Conservation (phyloP, 169 alveolate species). For the Plasmodium gaboni region DNA sequence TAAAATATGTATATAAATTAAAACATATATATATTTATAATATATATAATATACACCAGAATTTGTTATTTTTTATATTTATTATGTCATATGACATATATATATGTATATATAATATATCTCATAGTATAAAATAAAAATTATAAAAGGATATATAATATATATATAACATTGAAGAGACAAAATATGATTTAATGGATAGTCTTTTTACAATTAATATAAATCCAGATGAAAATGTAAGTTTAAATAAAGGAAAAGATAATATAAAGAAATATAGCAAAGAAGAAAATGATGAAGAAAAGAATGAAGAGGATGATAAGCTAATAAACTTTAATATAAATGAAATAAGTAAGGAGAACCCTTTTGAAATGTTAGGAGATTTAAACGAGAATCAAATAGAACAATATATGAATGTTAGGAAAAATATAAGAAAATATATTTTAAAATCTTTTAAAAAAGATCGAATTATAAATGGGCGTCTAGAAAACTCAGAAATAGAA, state of each 20-base stretch:
- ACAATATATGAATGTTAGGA: conserved; percentile 52
- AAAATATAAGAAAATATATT: conserved; percentile 34
- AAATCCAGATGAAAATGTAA: conserved; percentile 70
- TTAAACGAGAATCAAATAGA: conserved; percentile 29
- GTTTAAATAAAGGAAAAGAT: conserved; percentile 22
- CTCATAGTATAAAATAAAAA: too few species aligned
- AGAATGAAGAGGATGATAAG: neutral
- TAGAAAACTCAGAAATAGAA: conserved; percentile 6
- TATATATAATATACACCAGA: too few species aligned
- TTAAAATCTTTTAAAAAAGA: conserved; percentile 58
- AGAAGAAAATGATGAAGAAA: conserved; percentile 7
- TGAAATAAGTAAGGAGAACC: conserved; percentile 15
- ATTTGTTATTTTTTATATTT: too few species aligned
- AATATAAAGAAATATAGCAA: conserved; percentile 1
- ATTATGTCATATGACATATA: too few species aligned
- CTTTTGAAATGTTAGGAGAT: conserved; percentile 35
- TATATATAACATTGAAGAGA: neutral
- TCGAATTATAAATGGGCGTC: conserved; percentile 9
- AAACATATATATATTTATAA: too few species aligned
- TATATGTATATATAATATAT: too few species aligned
- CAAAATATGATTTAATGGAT: conserved; percentile 59
- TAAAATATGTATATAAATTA: too few species aligned
- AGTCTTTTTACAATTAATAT: conserved; percentile 67
- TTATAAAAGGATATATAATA: neutral
- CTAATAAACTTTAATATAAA: conserved; percentile 21